phyloP scores from a whole-genome alignment of 2,329 filamentous ascomycete species.

The Mycosphaerella arachidis region DNA sequence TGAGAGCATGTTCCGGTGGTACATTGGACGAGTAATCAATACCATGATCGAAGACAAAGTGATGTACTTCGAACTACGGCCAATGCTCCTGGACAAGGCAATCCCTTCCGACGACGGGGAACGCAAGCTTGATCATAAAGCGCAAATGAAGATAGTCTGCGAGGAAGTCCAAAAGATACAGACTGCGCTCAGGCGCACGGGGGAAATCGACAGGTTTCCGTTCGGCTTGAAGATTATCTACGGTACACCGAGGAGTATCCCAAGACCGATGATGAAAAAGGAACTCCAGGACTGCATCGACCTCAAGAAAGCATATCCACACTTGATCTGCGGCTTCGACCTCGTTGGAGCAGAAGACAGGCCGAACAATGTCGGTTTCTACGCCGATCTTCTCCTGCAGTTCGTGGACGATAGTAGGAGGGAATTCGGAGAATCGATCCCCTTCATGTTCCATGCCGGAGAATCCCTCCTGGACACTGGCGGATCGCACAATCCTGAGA shows the following conservation, averaged over 20 bases:
- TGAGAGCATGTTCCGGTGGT: slow-evolving; percentile 56
- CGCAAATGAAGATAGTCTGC: slow-evolving; percentile 59
- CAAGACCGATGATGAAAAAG: slow-evolving; percentile 42
- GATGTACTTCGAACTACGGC: slow-evolving; percentile 67
- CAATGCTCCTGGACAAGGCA: slow-evolving; percentile 64
- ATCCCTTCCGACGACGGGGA: slow-evolving; percentile 57
- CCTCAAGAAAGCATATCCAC: slow-evolving; percentile 54
- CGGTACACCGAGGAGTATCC: slow-evolving; percentile 62
- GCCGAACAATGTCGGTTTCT: slow-evolving; percentile 55
- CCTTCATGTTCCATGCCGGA: slow-evolving; percentile 72
- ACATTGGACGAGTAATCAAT: slow-evolving; percentile 56
- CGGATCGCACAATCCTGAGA: slow-evolving; percentile 52
- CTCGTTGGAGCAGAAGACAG: slow-evolving; percentile 64
- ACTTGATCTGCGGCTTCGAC: slow-evolving; percentile 66
- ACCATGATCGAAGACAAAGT: slow-evolving; percentile 62
- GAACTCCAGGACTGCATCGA: slow-evolving; percentile 59
- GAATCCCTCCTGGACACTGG: slow-evolving; percentile 65
- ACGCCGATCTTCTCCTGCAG: slow-evolving; percentile 52
- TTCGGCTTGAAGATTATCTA: slow-evolving; percentile 67
- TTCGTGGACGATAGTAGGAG: slow-evolving; percentile 48
- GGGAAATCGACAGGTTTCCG: slow-evolving; percentile 46
- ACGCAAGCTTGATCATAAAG: slow-evolving; percentile 49
- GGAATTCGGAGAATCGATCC: slow-evolving; percentile 51
- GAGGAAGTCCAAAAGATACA: slow-evolving; percentile 51
- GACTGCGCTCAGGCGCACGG: slow-evolving; percentile 35